phyloP scores from a whole-genome alignment of 345 rosid species.

The Boechera divaricarpa region DNA sequence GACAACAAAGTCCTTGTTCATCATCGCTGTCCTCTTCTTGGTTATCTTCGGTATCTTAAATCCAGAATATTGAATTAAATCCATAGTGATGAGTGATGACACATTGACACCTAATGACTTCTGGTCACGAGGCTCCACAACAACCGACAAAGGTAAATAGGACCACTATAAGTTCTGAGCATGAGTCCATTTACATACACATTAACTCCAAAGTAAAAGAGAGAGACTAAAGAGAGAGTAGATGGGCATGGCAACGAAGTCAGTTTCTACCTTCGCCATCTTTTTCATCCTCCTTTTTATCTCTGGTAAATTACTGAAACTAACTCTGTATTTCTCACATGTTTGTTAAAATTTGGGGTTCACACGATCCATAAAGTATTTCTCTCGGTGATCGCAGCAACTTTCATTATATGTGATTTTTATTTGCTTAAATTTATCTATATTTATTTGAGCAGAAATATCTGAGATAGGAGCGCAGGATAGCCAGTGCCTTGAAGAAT shows the following conservation, averaged over 20 bases:
- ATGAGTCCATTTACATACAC: conserved; percentile 8
- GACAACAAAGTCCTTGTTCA: no score
- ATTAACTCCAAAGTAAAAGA: conserved; percentile 5
- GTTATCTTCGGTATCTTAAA: no score
- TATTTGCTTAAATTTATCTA: background rate
- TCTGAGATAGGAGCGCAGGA: conserved; percentile 28
- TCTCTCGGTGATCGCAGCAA: background rate
- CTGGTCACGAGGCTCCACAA: no score
- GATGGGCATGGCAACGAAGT: conserved; percentile 20
- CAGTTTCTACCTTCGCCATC: background rate
- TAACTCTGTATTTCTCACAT: background rate
- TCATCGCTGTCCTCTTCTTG: no score
- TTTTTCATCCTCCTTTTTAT: background rate
- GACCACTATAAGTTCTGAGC: background rate
- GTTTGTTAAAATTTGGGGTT: background rate
- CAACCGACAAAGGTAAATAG: background rate
- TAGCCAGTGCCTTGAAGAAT: conserved; percentile 28
- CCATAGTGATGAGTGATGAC: no score
- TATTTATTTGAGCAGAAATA: background rate
- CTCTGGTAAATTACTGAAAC: background rate
- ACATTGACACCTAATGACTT: no score
- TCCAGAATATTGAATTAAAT: no score
- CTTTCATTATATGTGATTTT: background rate
- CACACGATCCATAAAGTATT: background rate
- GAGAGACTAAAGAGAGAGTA: background rate